Percentiles rank a stretch among this genome's conserved stretches.
Evolutionary conservation across 192 early-diverging fungal genomes (phyloP).

Genomic region (Coemansia sp.): DNA sequence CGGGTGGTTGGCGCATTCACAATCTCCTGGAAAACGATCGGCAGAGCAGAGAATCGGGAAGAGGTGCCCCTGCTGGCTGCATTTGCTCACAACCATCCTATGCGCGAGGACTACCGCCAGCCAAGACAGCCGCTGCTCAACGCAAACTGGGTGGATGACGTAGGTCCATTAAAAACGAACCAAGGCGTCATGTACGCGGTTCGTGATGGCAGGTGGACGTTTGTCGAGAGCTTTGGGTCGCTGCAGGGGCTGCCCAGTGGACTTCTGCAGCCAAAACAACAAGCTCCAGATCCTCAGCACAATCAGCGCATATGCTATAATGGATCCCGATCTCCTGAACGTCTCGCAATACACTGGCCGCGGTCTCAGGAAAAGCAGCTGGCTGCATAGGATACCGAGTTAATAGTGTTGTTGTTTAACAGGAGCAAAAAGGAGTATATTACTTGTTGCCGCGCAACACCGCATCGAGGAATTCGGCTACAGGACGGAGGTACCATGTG

Average conservation of each 20-base stretch:
- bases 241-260: neutral
- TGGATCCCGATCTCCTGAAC: neutral
- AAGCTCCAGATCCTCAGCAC: neutral
- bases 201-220: neutral
- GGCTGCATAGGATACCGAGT: neutral
- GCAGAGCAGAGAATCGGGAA: no score
- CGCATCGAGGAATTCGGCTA: constrained; percentile 58
- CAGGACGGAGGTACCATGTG: constrained; percentile 67
- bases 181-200: neutral
- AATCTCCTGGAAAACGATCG: neutral
- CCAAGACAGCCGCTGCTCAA: neutral
- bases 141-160: neutral
- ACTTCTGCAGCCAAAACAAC: neutral
- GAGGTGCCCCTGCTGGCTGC: neutral
- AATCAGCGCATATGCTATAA: neutral
- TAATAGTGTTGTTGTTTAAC: neutral
- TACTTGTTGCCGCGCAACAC: constrained; percentile 6
- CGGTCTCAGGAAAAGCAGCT: neutral
- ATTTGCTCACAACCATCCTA: neutral
- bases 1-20: neutral
- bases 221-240: neutral
- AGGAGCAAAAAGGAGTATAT: neutral
- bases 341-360: neutral
- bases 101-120: neutral
- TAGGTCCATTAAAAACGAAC: neutral